These are phyloP conservation scores for Babesia divergens DNA, from an alignment of 169 alveolate species.

Conservation along the genomic window DNA sequence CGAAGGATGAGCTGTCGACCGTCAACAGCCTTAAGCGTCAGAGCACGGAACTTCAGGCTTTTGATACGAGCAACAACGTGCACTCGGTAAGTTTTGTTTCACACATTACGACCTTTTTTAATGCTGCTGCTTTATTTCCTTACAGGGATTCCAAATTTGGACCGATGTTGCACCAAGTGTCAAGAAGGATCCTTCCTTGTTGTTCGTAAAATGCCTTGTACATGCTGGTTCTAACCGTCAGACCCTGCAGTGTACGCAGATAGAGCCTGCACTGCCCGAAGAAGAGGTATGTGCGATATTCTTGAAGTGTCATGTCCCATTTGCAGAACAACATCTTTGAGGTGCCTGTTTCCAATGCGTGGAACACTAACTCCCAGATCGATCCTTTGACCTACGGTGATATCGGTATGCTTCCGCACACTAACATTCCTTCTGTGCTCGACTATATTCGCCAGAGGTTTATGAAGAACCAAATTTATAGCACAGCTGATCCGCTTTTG, in stretches of 20 bases:
- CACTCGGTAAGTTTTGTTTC: slow-evolving; percentile 37
- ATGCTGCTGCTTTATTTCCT: background rate
- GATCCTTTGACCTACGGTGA: slow-evolving; percentile 90
- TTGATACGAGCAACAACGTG: slow-evolving; percentile 45
- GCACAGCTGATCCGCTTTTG: slow-evolving; percentile 88
- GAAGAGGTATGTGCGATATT: background rate
- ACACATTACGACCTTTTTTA: background rate
- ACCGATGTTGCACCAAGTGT: slow-evolving; percentile 88
- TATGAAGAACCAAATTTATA: slow-evolving; percentile 84
- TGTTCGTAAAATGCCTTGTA: slow-evolving; percentile 89
- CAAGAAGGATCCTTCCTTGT: slow-evolving; percentile 81
- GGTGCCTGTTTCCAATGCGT: slow-evolving; percentile 81
- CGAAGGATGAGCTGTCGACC: slow-evolving; percentile 57
- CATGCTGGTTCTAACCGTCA: slow-evolving; percentile 84
- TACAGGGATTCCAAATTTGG: slow-evolving; percentile 87
- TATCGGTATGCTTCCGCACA: slow-evolving; percentile 85
- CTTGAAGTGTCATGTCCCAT: background rate
- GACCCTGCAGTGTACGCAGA: slow-evolving; percentile 75
- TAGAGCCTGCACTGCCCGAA: slow-evolving; percentile 74
- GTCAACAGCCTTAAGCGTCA: slow-evolving; percentile 65
- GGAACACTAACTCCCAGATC: slow-evolving; percentile 83
- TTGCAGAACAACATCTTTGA: slow-evolving; percentile 69
- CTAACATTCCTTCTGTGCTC: slow-evolving; percentile 84
- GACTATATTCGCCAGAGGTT: slow-evolving; percentile 81
- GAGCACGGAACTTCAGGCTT: slow-evolving; percentile 51